Evolutionary conservation across 352 stramenopile genomes (phyloP).

Genomic region (Pythium phragmiticola): DNA sequence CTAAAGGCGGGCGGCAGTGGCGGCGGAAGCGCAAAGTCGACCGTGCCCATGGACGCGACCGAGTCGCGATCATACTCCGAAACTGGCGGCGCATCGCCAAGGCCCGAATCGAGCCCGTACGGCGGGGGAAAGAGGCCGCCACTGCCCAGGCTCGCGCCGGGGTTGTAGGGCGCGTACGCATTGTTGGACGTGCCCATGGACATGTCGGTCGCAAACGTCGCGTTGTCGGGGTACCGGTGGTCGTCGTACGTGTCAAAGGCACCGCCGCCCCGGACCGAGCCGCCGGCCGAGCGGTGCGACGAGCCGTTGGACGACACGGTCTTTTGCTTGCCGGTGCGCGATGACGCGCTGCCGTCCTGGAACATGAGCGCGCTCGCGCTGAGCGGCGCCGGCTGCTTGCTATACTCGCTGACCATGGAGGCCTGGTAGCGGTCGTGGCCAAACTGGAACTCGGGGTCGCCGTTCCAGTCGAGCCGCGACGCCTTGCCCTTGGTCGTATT

Average conservation of each 20-base stretch:
- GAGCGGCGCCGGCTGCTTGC: slow-evolving; percentile 44
- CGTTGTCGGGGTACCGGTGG: slow-evolving; percentile 11
- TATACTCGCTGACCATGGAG: slow-evolving; percentile 33
- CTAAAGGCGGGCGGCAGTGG: background rate
- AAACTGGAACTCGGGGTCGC: slow-evolving; percentile 42
- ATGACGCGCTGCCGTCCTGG: slow-evolving; percentile 34
- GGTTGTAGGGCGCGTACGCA: background rate
- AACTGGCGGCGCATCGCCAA: slow-evolving; percentile 10
- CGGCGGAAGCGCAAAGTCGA: slow-evolving; percentile 33
- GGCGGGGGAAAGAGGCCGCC: background rate
- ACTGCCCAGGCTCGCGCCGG: too few species aligned
- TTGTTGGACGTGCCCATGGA: slow-evolving; percentile 18
- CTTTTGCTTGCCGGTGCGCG: slow-evolving; percentile 46
- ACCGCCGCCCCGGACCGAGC: slow-evolving; percentile 13
- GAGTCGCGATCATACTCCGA: slow-evolving; percentile 34
- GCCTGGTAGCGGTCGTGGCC: slow-evolving; percentile 26
- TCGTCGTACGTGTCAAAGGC: slow-evolving; percentile 21
- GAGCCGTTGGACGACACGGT: slow-evolving; percentile 66
- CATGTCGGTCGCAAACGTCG: slow-evolving; percentile 6
- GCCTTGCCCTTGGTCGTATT: slow-evolving; percentile 47
- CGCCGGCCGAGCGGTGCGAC: slow-evolving; percentile 4
- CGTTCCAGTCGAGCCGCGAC: slow-evolving; percentile 68
- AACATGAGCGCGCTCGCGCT: slow-evolving; percentile 67
- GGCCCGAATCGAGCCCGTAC: background rate
- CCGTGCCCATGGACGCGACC: slow-evolving; percentile 53